A percentile compares a stretch with the other conserved stretches of the same genome.
Evolutionary conservation across 805 yeast species (phyloP).

Genomic region (Barnettozyma pratensis): DNA sequence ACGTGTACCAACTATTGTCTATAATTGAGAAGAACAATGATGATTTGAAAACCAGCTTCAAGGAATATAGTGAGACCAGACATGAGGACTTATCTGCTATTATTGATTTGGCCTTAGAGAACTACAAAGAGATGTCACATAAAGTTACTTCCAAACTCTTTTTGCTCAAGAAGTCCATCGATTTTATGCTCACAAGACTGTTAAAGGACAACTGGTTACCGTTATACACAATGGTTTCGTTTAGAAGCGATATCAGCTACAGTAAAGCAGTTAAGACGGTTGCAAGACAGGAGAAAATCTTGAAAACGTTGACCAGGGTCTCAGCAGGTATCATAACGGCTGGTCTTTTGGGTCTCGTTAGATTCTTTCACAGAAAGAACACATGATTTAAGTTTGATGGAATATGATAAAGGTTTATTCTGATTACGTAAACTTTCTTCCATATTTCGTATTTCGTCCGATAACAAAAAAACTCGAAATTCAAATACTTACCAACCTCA

Average conservation of each 20-base stretch:
- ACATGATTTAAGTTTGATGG: neutral
- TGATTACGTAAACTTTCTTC: no score
- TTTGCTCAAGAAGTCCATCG: constrained; percentile 61
- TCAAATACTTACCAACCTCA: no score
- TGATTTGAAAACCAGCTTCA: constrained; percentile 7
- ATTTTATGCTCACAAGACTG: constrained; percentile 53
- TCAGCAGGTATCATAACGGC: neutral
- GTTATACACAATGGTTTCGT: constrained; percentile 87
- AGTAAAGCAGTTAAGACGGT: constrained; percentile 57
- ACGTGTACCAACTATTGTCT: constrained; percentile 63
- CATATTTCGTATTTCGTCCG: neutral
- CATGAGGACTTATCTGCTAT: constrained; percentile 70
- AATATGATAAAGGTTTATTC: no score
- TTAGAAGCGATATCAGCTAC: constrained; percentile 77
- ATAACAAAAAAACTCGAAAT: neutral
- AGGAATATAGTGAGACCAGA: constrained; percentile 29
- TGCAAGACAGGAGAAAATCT: constrained; percentile 47
- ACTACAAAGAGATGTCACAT: constrained; percentile 84
- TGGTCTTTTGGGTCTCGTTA: neutral
- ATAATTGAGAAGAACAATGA: constrained; percentile 12
- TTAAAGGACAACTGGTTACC: constrained; percentile 74
- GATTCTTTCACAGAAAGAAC: neutral
- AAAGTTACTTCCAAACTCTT: constrained; percentile 62
- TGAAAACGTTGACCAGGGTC: constrained; percentile 22
- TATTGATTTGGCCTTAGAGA: constrained; percentile 69